These are phyloP conservation scores for Eremochloa ophiuroides DNA, from an alignment of 176 grass and related monocot species.

Conservation along the genomic window DNA sequence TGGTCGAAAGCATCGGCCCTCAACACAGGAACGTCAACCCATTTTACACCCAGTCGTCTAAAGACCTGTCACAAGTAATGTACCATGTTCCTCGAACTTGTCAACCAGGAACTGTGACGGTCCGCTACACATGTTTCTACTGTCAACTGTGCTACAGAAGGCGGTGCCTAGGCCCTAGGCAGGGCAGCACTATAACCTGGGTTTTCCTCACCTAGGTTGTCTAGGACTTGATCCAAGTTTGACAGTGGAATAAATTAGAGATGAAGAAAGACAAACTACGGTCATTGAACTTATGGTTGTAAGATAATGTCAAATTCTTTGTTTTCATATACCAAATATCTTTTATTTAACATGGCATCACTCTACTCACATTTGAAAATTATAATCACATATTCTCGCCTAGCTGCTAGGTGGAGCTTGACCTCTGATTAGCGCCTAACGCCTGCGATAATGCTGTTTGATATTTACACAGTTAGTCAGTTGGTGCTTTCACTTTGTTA, in stretches of 20 bases:
- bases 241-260: not conserved
- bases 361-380: not conserved
- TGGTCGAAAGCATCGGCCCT: too few relatives aligned
- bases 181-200: not conserved
- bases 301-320: not conserved
- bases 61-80: too few relatives aligned
- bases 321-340: too few relatives aligned
- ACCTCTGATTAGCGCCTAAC: not conserved
- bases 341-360: not conserved
- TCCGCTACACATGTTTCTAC: not conserved
- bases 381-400: not conserved
- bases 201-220: not conserved
- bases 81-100: too few relatives aligned
- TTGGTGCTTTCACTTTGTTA: slow-evolving; percentile 2
- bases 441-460: not conserved
- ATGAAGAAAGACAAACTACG: not conserved
- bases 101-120: too few relatives aligned
- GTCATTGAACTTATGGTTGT: not conserved
- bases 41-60: too few relatives aligned
- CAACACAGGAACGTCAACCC: too few relatives aligned
- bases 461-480: not conserved
- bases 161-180: not conserved
- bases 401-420: not conserved
- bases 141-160: not conserved
- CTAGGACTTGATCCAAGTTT: not conserved